These are phyloP conservation scores for Scedosporium aurantiacum DNA, from an alignment of 2,329 filamentous ascomycete species.

Conservation along the genomic window DNA sequence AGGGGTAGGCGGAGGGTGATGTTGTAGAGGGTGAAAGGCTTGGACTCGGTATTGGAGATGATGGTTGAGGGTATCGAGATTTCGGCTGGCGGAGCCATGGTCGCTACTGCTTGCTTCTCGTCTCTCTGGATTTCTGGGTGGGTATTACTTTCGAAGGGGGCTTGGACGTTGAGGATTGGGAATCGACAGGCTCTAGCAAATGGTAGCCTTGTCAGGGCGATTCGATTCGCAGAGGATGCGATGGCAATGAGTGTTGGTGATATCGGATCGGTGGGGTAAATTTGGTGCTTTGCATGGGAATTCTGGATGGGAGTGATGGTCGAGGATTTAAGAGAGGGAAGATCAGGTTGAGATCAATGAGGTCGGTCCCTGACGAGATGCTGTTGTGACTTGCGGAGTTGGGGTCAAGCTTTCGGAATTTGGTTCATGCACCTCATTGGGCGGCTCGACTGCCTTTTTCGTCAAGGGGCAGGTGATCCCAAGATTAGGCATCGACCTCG, in stretches of 20 bases:
- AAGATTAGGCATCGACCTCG: neutral
- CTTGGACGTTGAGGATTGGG: neutral
- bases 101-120: conserved; percentile 6
- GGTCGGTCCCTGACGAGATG: neutral
- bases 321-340: neutral
- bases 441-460: neutral
- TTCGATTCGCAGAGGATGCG: neutral
- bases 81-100: conserved; percentile 54
- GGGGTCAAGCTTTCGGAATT: neutral
- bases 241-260: neutral
- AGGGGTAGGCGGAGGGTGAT: conserved; percentile 67
- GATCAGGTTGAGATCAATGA: neutral
- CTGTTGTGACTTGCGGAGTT: neutral
- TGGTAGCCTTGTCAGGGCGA: neutral
- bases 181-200: neutral
- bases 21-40: conserved; percentile 68
- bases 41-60: conserved; percentile 40
- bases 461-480: neutral
- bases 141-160: neutral
- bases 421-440: neutral
- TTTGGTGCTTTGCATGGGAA: neutral
- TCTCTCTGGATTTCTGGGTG: neutral
- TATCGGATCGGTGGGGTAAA: neutral
- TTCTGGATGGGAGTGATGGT: neutral
- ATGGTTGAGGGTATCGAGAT: conserved; percentile 59